phyloP scores from a whole-genome alignment of 345 rosid species.

The Xanthoceras sorbifolium region DNA sequence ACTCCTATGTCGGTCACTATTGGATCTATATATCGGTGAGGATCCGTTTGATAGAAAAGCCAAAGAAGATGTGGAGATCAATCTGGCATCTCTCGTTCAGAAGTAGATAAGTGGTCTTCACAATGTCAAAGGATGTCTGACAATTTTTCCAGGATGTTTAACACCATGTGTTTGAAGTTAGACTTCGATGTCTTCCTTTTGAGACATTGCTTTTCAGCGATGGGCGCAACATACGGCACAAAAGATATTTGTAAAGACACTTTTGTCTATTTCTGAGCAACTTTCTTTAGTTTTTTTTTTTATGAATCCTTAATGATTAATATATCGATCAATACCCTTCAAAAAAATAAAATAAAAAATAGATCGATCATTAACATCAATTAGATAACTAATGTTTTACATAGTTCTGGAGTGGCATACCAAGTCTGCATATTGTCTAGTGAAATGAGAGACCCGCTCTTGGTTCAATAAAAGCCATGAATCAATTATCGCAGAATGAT shows the following conservation, averaged over 20 bases:
- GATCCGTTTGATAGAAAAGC: slow-evolving; percentile 77
- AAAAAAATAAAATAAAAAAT: too few species aligned
- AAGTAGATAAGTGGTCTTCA: slow-evolving; percentile 15
- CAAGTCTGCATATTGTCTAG: too few species aligned
- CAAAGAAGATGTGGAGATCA: slow-evolving; percentile 66
- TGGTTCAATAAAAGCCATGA: too few species aligned
- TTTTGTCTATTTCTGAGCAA: neutral
- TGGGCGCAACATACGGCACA: neutral
- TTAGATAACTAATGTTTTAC: too few species aligned
- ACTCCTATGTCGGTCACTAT: slow-evolving; percentile 65
- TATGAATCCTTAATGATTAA: neutral
- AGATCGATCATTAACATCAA: too few species aligned
- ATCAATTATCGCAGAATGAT: too few species aligned
- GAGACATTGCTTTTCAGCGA: neutral
- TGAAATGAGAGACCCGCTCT: too few species aligned
- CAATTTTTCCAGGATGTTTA: neutral
- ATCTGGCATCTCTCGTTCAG: slow-evolving; percentile 49
- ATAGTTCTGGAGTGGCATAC: too few species aligned
- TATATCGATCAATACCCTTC: too few species aligned
- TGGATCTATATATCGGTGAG: slow-evolving; percentile 83
- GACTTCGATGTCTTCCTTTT: neutral
- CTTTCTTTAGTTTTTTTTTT: neutral
- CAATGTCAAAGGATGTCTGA: neutral
- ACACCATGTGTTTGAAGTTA: neutral
- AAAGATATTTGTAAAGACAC: neutral